A percentile compares a stretch with the other conserved stretches of the same genome.
phyloP scores from a whole-genome alignment of 768 basidiomycete species.

The Pleurotus cornucopiae region DNA sequence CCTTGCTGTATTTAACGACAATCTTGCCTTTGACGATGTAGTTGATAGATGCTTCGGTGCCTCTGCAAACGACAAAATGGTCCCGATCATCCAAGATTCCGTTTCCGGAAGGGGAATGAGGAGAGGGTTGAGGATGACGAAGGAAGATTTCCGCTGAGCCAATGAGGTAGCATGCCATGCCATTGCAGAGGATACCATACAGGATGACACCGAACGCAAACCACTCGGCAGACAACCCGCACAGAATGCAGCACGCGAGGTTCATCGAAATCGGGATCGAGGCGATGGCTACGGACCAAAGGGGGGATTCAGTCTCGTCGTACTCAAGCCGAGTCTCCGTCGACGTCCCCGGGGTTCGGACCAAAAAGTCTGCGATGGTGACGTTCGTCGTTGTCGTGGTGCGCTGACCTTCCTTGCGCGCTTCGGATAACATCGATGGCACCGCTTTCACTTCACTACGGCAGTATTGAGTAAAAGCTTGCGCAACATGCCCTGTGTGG shows the following conservation, averaged over 20 bases:
- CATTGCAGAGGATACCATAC: conserved; percentile 28
- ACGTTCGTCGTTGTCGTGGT: conserved; percentile 7
- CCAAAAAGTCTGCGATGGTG: conserved; percentile 16
- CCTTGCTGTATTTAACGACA: conserved; percentile 12
- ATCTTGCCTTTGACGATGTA: conserved; percentile 23
- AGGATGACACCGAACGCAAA: conserved; percentile 25
- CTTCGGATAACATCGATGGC: background rate
- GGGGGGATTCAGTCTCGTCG: background rate
- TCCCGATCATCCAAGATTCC: conserved; percentile 19
- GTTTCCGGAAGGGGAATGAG: conserved; percentile 21
- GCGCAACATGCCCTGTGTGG: conserved; percentile 23
- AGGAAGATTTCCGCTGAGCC: conserved; percentile 23
- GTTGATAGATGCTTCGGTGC: conserved; percentile 19
- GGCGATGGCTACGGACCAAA: background rate
- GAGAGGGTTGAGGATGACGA: conserved; percentile 13
- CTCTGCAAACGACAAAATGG: conserved; percentile 20
- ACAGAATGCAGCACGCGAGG: conserved; percentile 9
- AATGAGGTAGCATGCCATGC: conserved; percentile 23
- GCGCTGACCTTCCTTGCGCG: background rate
- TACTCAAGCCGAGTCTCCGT: background rate
- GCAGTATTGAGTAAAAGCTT: conserved; percentile 19
- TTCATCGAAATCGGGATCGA: background rate
- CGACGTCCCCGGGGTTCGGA: background rate
- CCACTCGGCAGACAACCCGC: conserved; percentile 26
- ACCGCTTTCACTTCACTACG: conserved; percentile 1